Conservation (phyloP, 768 basidiomycete species). For the Chiua virens region DNA sequence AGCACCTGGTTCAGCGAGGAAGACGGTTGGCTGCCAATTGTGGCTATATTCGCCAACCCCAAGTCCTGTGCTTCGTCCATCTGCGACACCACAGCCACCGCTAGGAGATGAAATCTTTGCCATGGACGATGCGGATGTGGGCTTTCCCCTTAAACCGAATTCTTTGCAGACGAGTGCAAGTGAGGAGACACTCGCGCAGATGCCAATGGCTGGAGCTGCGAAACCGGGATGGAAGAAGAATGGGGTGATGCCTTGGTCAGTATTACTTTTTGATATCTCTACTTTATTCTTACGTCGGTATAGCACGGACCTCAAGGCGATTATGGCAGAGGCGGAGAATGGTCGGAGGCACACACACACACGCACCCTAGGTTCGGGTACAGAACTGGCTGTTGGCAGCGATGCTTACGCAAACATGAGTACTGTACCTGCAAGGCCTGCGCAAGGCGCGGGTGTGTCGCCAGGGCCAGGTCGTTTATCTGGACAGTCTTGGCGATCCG, state of each 20-base stretch:
- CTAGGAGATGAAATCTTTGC: conserved; percentile 70
- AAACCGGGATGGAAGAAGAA: conserved; percentile 49
- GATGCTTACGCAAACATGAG: no score
- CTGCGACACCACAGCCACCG: not conserved
- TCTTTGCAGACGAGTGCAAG: conserved; percentile 7
- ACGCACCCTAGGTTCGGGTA: not conserved
- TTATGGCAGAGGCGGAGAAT: conserved; percentile 78
- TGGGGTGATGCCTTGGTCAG: conserved; percentile 51
- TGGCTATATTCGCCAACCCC: conserved; percentile 4
- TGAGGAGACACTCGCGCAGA: not conserved
- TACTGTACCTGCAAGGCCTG: not conserved
- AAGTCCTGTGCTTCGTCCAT: conserved; percentile 28
- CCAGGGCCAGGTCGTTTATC: not conserved
- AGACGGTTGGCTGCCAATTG: not conserved
- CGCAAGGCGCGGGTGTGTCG: not conserved
- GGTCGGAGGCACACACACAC: conserved; percentile 16
- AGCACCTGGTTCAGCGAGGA: conserved; percentile 26
- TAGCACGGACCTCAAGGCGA: conserved; percentile 79
- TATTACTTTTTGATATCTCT: conserved; percentile 10
- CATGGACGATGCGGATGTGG: conserved; percentile 75
- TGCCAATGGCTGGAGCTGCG: not conserved
- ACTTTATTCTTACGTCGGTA: conserved; percentile 5
- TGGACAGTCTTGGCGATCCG: conserved; percentile 8
- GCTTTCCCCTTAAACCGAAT: conserved; percentile 26
- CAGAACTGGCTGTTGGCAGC: no score